These are phyloP conservation scores for Phytophthora ramorum DNA, from an alignment of 352 stramenopile genomes.

Conservation along the genomic window DNA sequence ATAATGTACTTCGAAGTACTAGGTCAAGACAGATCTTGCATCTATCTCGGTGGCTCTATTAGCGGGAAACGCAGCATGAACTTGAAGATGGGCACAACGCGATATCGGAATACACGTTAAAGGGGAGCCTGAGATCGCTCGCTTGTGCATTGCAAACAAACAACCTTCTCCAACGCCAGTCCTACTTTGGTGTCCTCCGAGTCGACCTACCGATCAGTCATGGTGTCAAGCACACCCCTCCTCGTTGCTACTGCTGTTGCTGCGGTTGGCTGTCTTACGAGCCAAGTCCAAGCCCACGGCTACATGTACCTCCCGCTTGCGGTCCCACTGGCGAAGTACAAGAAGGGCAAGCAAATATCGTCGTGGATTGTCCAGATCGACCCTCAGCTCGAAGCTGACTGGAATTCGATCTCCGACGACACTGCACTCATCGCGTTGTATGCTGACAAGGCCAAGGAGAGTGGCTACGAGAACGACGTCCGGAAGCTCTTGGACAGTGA, in stretches of 20 bases:
- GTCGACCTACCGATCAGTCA: neutral
- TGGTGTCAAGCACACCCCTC: neutral
- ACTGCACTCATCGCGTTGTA: conserved; percentile 17
- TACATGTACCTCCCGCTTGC: conserved; percentile 46
- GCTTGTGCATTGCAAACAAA: too few species aligned
- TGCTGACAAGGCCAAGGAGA: conserved; percentile 7
- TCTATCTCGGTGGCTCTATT: too few species aligned
- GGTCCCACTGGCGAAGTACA: neutral
- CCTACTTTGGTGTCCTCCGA: neutral
- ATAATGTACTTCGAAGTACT: too few species aligned
- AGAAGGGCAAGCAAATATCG: conserved; percentile 5
- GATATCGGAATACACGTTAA: too few species aligned
- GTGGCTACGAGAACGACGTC: conserved; percentile 26
- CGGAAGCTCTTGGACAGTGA: conserved; percentile 31
- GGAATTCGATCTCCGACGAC: conserved; percentile 6
- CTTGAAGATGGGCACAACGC: too few species aligned
- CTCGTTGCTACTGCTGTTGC: neutral
- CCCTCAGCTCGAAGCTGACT: conserved; percentile 25
- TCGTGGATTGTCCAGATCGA: conserved; percentile 40
- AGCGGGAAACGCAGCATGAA: too few species aligned
- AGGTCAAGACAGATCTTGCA: too few species aligned
- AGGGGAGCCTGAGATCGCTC: too few species aligned
- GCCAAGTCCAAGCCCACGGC: conserved; percentile 18
- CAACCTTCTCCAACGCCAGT: neutral
- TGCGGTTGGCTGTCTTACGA: neutral